Conservation (phyloP, 2,329 filamentous ascomycete genomes). For the Apiospora koreana region DNA sequence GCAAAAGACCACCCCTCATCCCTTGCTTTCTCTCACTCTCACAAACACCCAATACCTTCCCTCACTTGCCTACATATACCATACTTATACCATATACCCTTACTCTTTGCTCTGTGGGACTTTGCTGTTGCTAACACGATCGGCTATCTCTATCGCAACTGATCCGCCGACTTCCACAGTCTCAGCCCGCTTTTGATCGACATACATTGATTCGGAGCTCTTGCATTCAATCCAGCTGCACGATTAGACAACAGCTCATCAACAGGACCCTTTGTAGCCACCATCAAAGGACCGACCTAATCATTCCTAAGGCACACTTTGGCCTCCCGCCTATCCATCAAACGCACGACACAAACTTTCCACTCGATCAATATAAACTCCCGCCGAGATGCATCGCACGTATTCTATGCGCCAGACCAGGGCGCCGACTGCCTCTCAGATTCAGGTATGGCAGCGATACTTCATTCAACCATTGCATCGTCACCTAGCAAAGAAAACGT, state of each 20-base stretch:
- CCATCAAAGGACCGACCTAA: background rate
- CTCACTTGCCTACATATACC: background rate
- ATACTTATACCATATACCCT: slow-evolving; percentile 3
- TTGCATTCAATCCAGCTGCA: background rate
- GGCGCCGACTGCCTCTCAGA: slow-evolving; percentile 87
- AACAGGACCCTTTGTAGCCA: background rate
- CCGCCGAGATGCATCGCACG: slow-evolving; percentile 83
- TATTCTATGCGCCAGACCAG: slow-evolving; percentile 98
- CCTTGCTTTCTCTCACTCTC: background rate
- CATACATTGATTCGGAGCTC: background rate
- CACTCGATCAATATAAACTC: background rate
- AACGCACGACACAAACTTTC: background rate
- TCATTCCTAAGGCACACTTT: background rate
- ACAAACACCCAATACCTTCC: background rate
- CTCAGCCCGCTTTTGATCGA: slow-evolving; percentile 14
- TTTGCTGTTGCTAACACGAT: background rate
- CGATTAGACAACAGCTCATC: background rate
- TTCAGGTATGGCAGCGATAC: slow-evolving; percentile 48
- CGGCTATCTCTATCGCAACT: background rate
- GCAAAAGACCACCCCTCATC: background rate
- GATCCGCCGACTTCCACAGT: background rate
- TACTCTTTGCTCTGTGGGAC: background rate
- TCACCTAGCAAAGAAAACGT: background rate
- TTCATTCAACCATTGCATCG: background rate
- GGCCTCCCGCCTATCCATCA: background rate